Evolutionary conservation across 306 rosid genomes (phyloP), one percentile per base, ranked within the genome.

Genomic region (Dalbergia cultrata): DNA sequence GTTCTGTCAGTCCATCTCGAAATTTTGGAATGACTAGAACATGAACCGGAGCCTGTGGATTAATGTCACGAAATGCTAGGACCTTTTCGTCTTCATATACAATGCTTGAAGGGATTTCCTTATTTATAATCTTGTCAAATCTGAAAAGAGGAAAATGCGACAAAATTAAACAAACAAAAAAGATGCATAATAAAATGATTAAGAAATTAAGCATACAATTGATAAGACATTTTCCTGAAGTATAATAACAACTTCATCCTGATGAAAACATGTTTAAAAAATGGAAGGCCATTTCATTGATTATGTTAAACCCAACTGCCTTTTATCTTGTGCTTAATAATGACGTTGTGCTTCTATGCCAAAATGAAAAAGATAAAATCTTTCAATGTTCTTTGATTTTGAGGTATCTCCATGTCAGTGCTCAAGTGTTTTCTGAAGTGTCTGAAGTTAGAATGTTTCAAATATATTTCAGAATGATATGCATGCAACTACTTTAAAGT

Each of bases 11-110:
- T 58, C 97, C 98, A 87, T 90, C 98, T 81, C 97, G 90, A 69
- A 85, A 22, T 87, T 94, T 94, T 72, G 98, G 97, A 87, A 94
- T 90, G 74, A 94, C 84, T 58, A 92, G 74, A 72, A 94, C 87
- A 88, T 92, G 98, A 86, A 94, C 97, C 4, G 97, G 97, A 85
- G 98, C 97, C 82, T 92, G 89, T 13, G 97, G 98, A 79, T 72
- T 88, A 45, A 92, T 81, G 78, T 94, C 98, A 18, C 97, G 89
- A 79, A 92, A 92, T 64, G 97, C 98, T 13, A 91, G 84, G 82
- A 93, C 95, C 74, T 86, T 87, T 22, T 87, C 93, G 78, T 93
- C 97, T 87, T 89, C 97, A 26, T 87, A 90, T 31, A 92, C 97
- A 79, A 90, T 80, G 84, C 75, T 88, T 16, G 95, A 88, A 85